Percentiles rank a stretch among this genome's conserved stretches.
These are phyloP conservation scores for Vigna trinervia DNA, from an alignment of 306 rosid genomes.

Conservation along the genomic window DNA sequence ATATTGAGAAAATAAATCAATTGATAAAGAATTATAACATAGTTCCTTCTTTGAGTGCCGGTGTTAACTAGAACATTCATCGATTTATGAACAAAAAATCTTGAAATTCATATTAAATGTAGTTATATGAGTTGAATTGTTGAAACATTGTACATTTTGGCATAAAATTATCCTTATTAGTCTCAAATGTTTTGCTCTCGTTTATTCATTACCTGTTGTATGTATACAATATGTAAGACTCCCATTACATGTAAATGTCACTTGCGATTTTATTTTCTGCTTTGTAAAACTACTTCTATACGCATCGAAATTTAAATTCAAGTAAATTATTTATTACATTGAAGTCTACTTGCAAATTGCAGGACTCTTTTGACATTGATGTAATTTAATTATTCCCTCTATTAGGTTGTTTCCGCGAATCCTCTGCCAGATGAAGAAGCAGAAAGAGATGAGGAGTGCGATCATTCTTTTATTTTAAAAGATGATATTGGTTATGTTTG, in stretches of 20 bases:
- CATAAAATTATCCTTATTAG: not conserved
- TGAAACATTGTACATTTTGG: not conserved
- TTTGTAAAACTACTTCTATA: not conserved
- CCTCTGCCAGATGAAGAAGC: constrained; percentile 52
- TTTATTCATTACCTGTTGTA: not conserved
- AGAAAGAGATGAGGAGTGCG: constrained; percentile 57
- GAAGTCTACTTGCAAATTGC: not conserved
- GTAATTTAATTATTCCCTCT: constrained; percentile 39
- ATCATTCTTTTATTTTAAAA: constrained; percentile 86
- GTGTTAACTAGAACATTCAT: constrained; percentile 6
- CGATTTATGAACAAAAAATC: not conserved
- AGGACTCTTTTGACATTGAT: not conserved
- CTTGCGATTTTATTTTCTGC: not conserved
- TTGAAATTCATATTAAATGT: not conserved
- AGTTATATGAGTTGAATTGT: not conserved
- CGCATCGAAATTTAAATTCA: constrained; percentile 2
- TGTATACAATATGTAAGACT: not conserved
- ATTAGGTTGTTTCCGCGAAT: constrained; percentile 62
- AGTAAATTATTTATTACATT: not conserved
- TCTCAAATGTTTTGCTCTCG: not conserved
- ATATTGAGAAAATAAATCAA: not conserved
- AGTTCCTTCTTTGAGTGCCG: constrained; percentile 15
- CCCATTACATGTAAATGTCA: not conserved
- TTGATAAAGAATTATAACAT: constrained; percentile 18
- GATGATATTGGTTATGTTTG: constrained; percentile 94